Percentiles rank a stretch among this genome's conserved stretches.
Conservation (phyloP, 2,329 filamentous ascomycete species). For the Aspergillus costaricaensis region DNA sequence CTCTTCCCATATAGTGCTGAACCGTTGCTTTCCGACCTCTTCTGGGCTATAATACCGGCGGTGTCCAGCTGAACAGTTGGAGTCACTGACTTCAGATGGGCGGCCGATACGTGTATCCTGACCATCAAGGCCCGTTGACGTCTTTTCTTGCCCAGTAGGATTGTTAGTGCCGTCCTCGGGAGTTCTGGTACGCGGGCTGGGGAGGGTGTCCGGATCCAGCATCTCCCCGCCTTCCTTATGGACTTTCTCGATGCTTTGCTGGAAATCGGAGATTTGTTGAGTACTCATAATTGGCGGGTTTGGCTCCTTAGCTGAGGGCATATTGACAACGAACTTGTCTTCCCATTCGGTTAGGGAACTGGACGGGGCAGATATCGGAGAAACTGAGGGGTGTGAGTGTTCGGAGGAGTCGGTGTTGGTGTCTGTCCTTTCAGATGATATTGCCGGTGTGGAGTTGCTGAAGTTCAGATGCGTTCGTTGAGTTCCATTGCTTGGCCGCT, state of each 20-base stretch:
- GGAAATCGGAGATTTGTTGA: slow-evolving; percentile 43
- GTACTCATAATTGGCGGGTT: slow-evolving; percentile 44
- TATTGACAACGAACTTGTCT: slow-evolving; percentile 47
- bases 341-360: slow-evolving; percentile 39
- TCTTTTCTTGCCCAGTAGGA: slow-evolving; percentile 21
- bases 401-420: slow-evolving; percentile 28
- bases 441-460: slow-evolving; percentile 25
- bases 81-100: slow-evolving; percentile 12
- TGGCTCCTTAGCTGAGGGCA: slow-evolving; percentile 46
- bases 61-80: slow-evolving; percentile 6
- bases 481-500: slow-evolving; percentile 38
- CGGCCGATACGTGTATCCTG: slow-evolving; percentile 21
- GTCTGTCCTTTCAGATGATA: slow-evolving; percentile 21
- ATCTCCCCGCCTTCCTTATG: slow-evolving; percentile 33
- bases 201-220: slow-evolving; percentile 34
- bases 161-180: slow-evolving; percentile 35
- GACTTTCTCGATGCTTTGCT: slow-evolving; percentile 38
- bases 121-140: slow-evolving; percentile 18
- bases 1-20: slow-evolving; percentile 40
- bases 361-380: slow-evolving; percentile 33
- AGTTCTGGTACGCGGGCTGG: slow-evolving; percentile 33
- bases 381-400: slow-evolving; percentile 32
- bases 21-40: slow-evolving; percentile 41
- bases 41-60: slow-evolving; percentile 42
- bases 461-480: slow-evolving; percentile 38